phyloP scores from a whole-genome alignment of 2,329 filamentous ascomycete genomes.

The Scorias spongiosa region DNA sequence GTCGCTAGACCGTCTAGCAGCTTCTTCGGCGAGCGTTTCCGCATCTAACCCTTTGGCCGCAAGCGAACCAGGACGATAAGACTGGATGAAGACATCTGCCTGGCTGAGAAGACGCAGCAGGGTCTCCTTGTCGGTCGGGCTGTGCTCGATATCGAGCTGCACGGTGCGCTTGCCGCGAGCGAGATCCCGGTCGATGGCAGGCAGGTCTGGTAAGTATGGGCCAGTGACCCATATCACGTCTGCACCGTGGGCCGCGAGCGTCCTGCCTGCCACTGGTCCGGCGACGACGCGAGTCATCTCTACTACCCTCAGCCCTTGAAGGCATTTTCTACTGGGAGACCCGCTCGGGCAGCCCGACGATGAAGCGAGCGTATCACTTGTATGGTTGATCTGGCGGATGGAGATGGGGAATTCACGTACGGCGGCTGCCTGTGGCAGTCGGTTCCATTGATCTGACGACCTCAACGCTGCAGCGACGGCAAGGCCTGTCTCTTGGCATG shows the following conservation, averaged over 20 bases:
- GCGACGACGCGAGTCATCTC: constrained; percentile 17
- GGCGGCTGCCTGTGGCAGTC: constrained; percentile 30
- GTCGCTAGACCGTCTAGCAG: no score
- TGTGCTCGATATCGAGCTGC: constrained; percentile 20
- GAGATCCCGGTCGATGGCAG: constrained; percentile 14
- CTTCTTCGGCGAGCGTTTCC: constrained; percentile 19
- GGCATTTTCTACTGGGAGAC: constrained; percentile 6
- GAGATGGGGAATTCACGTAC: constrained; percentile 33
- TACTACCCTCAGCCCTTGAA: constrained; percentile 23
- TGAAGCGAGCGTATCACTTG: constrained; percentile 5
- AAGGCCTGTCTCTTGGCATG: constrained; percentile 25
- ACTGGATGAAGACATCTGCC: constrained; percentile 31
- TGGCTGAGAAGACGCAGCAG: constrained; percentile 19
- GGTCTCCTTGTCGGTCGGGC: constrained; percentile 8
- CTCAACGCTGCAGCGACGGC: constrained; percentile 35
- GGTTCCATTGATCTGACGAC: constrained; percentile 37
- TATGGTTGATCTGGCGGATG: constrained; percentile 22
- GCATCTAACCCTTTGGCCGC: constrained; percentile 28
- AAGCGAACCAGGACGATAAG: constrained; percentile 34
- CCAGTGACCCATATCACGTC: constrained; percentile 17
- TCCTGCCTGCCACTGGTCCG: constrained; percentile 14
- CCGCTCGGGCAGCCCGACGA: constrained; percentile 13
- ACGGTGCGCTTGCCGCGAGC: constrained; percentile 14
- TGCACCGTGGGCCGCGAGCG: constrained; percentile 17
- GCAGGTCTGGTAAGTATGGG: constrained; percentile 12